phyloP scores from a whole-genome alignment of 2,329 filamentous ascomycete species.

The Trichoderma atroviride region DNA sequence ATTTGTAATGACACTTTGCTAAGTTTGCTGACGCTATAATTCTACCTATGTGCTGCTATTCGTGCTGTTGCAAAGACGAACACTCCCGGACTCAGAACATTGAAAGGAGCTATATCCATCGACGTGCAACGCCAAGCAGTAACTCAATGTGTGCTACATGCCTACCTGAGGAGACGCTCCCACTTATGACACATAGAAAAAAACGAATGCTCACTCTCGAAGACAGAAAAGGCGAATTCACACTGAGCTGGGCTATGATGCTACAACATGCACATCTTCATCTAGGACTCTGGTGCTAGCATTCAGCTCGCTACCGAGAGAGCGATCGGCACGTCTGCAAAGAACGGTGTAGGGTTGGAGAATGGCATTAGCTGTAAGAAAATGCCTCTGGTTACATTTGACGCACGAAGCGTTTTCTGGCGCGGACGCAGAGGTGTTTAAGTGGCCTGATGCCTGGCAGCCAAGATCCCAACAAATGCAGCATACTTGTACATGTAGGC shows the following conservation, averaged over 20 bases:
- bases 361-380: background rate
- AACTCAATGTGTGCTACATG: background rate
- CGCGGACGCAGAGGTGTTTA: background rate
- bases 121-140: background rate
- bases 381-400: background rate
- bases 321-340: background rate
- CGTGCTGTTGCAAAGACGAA: background rate
- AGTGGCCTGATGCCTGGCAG: background rate
- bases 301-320: background rate
- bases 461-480: constrained; percentile 11
- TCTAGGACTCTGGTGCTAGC: background rate
- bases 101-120: background rate
- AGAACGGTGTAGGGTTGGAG: background rate
- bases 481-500: background rate
- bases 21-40: background rate
- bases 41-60: background rate
- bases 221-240: too few relatives aligned
- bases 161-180: too few relatives aligned
- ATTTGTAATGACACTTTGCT: background rate
- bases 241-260: background rate
- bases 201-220: too few relatives aligned
- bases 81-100: background rate
- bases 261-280: background rate
- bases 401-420: background rate
- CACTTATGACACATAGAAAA: background rate